phyloP scores from a whole-genome alignment of 306 rosid genomes.

The Rubus parviflorus region DNA sequence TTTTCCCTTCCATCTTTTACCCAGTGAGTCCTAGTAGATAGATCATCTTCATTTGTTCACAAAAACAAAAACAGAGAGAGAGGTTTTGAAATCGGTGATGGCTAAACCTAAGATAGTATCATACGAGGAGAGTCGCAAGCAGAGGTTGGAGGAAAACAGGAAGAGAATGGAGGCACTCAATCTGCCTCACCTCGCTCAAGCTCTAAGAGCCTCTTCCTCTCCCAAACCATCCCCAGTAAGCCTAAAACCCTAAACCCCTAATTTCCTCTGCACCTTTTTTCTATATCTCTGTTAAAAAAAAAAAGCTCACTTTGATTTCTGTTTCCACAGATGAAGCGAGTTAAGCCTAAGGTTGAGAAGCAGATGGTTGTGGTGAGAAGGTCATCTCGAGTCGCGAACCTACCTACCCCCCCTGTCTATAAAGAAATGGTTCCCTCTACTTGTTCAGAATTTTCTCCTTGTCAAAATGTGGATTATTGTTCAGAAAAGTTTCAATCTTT shows the following conservation, averaged over 20 bases:
- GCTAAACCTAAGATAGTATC: constrained; percentile 23
- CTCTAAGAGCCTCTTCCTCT: constrained; percentile 31
- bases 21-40: neutral
- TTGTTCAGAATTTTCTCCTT: neutral
- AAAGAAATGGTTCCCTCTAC: constrained; percentile 37
- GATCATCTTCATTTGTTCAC: neutral
- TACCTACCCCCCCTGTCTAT: constrained; percentile 39
- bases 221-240: constrained; percentile 40
- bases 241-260: neutral
- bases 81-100: constrained; percentile 18
- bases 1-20: no score
- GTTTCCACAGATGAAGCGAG: constrained; percentile 32
- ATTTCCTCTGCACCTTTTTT: neutral
- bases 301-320: neutral
- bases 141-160: constrained; percentile 49
- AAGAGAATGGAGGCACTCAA: constrained; percentile 57
- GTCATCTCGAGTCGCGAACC: constrained; percentile 37
- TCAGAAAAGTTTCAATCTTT: neutral
- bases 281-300: neutral
- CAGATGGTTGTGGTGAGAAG: constrained; percentile 32
- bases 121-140: constrained; percentile 48
- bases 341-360: constrained; percentile 14
- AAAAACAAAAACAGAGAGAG: neutral
- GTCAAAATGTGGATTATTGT: neutral
- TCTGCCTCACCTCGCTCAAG: constrained; percentile 39